Evolutionary conservation across 768 basidiomycete species (phyloP).

Genomic region (Pseudohyphozyma bogoriensis): DNA sequence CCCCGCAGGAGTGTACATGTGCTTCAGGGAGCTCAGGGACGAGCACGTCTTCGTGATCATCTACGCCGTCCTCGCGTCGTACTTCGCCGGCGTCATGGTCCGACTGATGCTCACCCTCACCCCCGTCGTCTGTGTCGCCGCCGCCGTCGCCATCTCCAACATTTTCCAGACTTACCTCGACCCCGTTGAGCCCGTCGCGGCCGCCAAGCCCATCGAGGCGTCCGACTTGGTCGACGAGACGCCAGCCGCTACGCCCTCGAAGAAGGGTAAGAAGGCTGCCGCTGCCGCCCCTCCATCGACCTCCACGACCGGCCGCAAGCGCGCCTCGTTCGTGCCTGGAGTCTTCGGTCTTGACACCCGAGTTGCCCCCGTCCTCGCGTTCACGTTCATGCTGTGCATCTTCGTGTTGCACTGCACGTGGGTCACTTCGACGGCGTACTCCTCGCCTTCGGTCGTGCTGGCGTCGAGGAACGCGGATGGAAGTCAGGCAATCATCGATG

Average conservation of each 20-base stretch:
- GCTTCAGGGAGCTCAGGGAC: constrained; percentile 87
- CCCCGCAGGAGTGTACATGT: constrained; percentile 88
- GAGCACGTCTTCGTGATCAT: constrained; percentile 98
- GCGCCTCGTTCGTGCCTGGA: constrained; percentile 40
- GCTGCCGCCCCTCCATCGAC: constrained; percentile 38
- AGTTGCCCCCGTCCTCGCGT: constrained; percentile 59
- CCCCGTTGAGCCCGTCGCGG: constrained; percentile 59
- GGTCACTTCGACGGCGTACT: constrained; percentile 89
- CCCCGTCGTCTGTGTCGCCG: constrained; percentile 86
- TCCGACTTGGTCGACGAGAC: background rate
- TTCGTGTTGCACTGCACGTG: constrained; percentile 96
- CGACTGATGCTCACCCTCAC: constrained; percentile 96
- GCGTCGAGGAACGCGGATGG: constrained; percentile 71
- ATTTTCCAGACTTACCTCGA: constrained; percentile 85
- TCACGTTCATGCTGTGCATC: constrained; percentile 65
- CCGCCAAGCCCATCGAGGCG: background rate
- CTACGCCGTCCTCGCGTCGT: constrained; percentile 88
- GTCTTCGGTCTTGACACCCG: constrained; percentile 81
- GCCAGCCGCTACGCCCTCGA: constrained; percentile 46
- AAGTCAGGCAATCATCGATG: constrained; percentile 87
- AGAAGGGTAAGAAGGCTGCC: constrained; percentile 54
- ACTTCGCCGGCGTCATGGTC: constrained; percentile 99
- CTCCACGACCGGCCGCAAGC: constrained; percentile 1
- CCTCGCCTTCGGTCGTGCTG: constrained; percentile 92
- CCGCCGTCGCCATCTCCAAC: constrained; percentile 80